Evolutionary conservation across 352 stramenopile species (phyloP), one percentile per base, ranked within the genome.

Genomic region (Aphanomyces euteiches): DNA sequence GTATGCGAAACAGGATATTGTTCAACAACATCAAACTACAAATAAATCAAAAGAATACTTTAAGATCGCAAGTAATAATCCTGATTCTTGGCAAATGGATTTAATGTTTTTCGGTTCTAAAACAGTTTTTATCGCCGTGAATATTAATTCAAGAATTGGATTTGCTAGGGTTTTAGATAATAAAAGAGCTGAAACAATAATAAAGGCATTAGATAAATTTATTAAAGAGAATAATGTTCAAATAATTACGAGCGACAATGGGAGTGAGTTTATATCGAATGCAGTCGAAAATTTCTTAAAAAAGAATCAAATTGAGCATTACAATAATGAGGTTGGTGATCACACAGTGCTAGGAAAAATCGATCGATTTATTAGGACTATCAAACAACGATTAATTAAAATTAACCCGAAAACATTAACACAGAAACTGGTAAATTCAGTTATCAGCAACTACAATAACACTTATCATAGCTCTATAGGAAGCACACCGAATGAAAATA

Each of bases 101-200:
- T 47, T 79, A 37, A 38, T 60, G 1, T 81, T 81, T 68, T 61
- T 56, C 6, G 10, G 59, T 4, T 70, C 64, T 15, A 58, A 74
- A 28, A 15, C 59, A n/a, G 69, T 81, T 37, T 54, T 80, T 7
- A 77, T 61, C 37, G 63, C 59, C 63, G 60, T 80, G 57, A 83
- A 83, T 56, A 80, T 81, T 47, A 79, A 80, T 56, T 76, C 66
- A 34, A 69, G 75, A 28, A 41, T 81, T 7, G 77, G 75, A 13
- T 81, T 75, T 38, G 73, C 69, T 37, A 77, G 76, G 47, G 5
- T 81, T 1, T 68, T 82, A 57, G 21, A 48, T 45, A 77, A 82
- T 66, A 82, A 79, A 59, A 74, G 47, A 10, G 74, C 69, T 38
- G 28, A 34, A 45, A 72, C 61, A 10, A 66, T 84, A 34, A 21